Evolutionary conservation across 768 basidiomycete species (phyloP), one percentile per base, ranked within the genome.

Genomic region (Mycena metata): DNA sequence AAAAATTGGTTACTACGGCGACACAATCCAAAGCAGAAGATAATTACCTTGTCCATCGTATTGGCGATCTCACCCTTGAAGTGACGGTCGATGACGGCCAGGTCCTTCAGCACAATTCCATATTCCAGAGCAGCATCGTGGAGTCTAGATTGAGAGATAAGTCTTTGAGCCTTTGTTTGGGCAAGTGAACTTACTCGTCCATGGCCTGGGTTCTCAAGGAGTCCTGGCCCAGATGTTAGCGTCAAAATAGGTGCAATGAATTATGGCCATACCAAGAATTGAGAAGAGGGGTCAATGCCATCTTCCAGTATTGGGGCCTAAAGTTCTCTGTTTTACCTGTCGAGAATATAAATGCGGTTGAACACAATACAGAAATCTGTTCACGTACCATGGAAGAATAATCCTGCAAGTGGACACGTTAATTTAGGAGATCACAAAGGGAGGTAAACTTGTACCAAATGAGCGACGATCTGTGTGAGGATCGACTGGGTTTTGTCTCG

Each of bases 401-500:
- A 80, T 80, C 83, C 56, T 57, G 17, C 5, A 43, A 43, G 35
- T n/a, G 11, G 10, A 42, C 42, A 19, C 10, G 39, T 45, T 26
- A 16, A 45, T n/a, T 30, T 45, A 2, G 13, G n/a, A n/a, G 3
- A 17, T 41, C 5, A 43, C 21, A 42, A 24, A 26, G 30, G 30
- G 6, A 30, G n/a, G 19, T 43, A 13, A 30, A 19, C 42, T 41
- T 56, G 30, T 30, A 45, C 56, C 78, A 91, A 82, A 76, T 95
- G 93, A 7, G 93, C 90, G 21, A 95, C 91, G 39, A 95, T 94
- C 78, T 95, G 94, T 0, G 93, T 95, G 60, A 95, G 78, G 67
- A 95, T 94, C 0, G 91, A 93, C 78, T 95, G 94, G 0, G 93
- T 92, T 82, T 95, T 95, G 79, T 95, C 94, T 52, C 82, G 70